Evolutionary conservation across 257 asterid species (phyloP).

Genomic region (Ballota nigra): DNA sequence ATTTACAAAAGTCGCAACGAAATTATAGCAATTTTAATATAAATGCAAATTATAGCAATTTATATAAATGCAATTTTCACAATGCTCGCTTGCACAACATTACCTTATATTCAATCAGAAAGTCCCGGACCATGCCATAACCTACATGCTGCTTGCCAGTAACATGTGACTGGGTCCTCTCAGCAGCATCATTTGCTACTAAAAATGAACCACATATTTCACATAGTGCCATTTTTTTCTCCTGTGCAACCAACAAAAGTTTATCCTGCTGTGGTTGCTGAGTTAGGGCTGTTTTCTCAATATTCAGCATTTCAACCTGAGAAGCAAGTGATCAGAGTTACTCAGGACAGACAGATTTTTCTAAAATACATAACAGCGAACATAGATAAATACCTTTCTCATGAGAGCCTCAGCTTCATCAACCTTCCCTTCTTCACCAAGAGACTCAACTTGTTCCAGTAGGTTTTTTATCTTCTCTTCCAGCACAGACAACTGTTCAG

Average conservation of each 20-base stretch:
- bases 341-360: not conserved
- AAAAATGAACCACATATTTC: slow-evolving; percentile 97
- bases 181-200: slow-evolving; percentile 95
- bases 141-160: slow-evolving; percentile 97
- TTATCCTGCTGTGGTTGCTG: slow-evolving; percentile 79
- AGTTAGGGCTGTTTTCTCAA: slow-evolving; percentile 72
- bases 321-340: slow-evolving; percentile 12
- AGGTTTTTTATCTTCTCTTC: slow-evolving; percentile 95
- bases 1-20: slow-evolving; percentile 20
- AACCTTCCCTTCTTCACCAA: slow-evolving; percentile 97
- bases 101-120: slow-evolving; percentile 64
- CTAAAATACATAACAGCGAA: not conserved
- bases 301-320: slow-evolving; percentile 88
- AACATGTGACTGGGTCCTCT: slow-evolving; percentile 97
- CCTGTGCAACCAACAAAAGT: slow-evolving; percentile 78
- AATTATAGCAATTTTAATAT: slow-evolving; percentile 9
- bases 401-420: slow-evolving; percentile 99
- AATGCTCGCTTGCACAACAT: not conserved
- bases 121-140: slow-evolving; percentile 92
- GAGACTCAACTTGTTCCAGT: slow-evolving; percentile 98
- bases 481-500: slow-evolving; percentile 79
- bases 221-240: slow-evolving; percentile 96
- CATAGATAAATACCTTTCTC: slow-evolving; percentile 68
- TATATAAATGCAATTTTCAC: not conserved
- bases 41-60: not conserved